phyloP scores from a whole-genome alignment of 192 early-diverging fungal species.

The Diversispora eburnea region DNA sequence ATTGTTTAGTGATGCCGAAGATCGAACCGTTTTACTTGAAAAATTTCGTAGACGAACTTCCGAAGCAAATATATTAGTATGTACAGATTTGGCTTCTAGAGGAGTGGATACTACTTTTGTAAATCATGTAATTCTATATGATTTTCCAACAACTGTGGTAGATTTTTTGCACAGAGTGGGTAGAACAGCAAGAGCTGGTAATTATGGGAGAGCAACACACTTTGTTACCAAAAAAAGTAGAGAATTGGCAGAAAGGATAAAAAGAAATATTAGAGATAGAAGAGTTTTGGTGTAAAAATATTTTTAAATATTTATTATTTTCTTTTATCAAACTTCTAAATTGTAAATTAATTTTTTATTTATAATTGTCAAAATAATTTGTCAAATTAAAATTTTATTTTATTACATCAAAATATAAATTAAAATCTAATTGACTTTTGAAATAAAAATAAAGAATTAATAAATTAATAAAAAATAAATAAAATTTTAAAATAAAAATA shows the following conservation, averaged over 20 bases:
- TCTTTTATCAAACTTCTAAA: too few species aligned
- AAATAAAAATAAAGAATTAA: too few species aligned
- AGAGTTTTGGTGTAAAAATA: constrained; percentile 38
- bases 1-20: constrained; percentile 42
- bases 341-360: too few species aligned
- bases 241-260: constrained; percentile 62
- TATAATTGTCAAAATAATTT: too few species aligned
- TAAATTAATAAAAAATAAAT: too few species aligned
- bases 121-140: constrained; percentile 84
- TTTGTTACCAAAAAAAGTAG: constrained; percentile 74
- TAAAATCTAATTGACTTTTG: too few species aligned
- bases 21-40: constrained; percentile 40
- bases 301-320: too few species aligned
- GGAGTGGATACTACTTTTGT: constrained; percentile 87
- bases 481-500: too few species aligned
- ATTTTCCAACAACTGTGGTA: constrained; percentile 85
- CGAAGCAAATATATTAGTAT: constrained; percentile 64
- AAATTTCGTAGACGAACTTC: constrained; percentile 36
- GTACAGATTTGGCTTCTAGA: constrained; percentile 87
- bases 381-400: too few species aligned
- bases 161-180: constrained; percentile 94
- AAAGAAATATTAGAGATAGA: constrained; percentile 50
- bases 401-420: too few species aligned
- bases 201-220: constrained; percentile 73
- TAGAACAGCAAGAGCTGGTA: constrained; percentile 81